Evolutionary conservation across 1,284 basidiomycete genomes (phyloP), one percentile per base, ranked within the genome.

Genomic region (Mycosarcoma mackinlayi): DNA sequence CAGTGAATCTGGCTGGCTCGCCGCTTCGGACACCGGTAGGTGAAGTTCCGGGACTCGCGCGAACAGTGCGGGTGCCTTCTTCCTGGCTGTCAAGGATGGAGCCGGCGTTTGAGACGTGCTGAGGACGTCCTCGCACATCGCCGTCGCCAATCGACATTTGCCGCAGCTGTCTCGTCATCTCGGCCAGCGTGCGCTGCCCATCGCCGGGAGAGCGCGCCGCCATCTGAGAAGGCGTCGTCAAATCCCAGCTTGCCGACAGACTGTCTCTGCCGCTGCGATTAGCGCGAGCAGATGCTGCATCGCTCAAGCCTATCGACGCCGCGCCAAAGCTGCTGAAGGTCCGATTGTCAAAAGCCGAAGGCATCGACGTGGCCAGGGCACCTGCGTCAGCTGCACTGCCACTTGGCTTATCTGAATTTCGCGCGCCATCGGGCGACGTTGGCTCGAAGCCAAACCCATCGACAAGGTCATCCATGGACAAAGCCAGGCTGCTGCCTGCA

Each of bases 401-500:
- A 11, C 21, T 16, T 9, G 33, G 5, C 21, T 33, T 3, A 40
- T 35, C 25, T 14, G 23, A n/a, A 34, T 25, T 45, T 10, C 34
- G 51, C 11, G 19, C 8, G 19, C 24, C 34, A 16, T 21, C 13
- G n/a, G 24, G 50, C 33, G 49, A 58, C 5, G 41, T 37, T 21
- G 67, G 49, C 11, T 71, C 59, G 11, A 55, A 48, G 23, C 59
- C 66, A 10, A 57, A 42, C 10, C 76, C 75, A 24, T 48, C 55
- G 9, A 60, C 65, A 3, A 79, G 64, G 27, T 79, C 77, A 46
- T 79, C 77, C 37, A 72, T 54, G 6, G 69, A 66, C 33, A 79
- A 39, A n/a, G 73, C 74, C 11, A 73, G 57, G 30, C 65, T 62
- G 39, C 76, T 70, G 19, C 70, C 61, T 14, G 62, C 60, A 37